Percentiles rank a stretch among this genome's conserved stretches.
Conservation (phyloP, 2,329 filamentous ascomycete species). For the Fusarium albosuccineum region DNA sequence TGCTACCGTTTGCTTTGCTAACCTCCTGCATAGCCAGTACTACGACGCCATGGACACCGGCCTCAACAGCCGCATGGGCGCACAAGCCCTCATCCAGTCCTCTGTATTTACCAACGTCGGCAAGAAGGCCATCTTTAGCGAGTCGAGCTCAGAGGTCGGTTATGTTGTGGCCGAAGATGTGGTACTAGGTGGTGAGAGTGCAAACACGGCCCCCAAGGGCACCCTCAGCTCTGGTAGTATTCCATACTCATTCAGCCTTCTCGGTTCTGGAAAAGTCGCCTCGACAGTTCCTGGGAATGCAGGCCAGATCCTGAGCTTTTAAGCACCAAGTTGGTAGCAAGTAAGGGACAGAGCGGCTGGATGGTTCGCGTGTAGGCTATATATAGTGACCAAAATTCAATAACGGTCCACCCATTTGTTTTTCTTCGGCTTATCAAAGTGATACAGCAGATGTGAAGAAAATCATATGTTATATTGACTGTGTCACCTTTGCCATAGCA, state of each 20-base stretch:
- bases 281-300: conserved; percentile 31
- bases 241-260: conserved; percentile 32
- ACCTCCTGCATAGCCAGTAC: conserved; percentile 26
- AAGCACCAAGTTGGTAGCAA: not conserved
- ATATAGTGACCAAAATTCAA: too few species aligned
- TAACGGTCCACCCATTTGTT: too few species aligned
- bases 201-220: conserved; percentile 28
- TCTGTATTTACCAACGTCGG: conserved; percentile 42
- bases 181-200: conserved; percentile 26
- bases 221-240: conserved; percentile 17
- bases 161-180: conserved; percentile 38
- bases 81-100: conserved; percentile 41
- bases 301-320: conserved; percentile 34
- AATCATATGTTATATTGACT: too few species aligned
- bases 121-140: conserved; percentile 44
- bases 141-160: conserved; percentile 31
- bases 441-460: too few species aligned
- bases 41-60: conserved; percentile 45
- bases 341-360: too few species aligned
- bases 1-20: not conserved
- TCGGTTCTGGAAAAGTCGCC: conserved; percentile 31
- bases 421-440: too few species aligned
- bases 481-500: too few species aligned
- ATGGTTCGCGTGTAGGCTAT: too few species aligned
- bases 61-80: conserved; percentile 42